Conservation (phyloP, 768 basidiomycete genomes). For the Thelephora ganbajun region DNA sequence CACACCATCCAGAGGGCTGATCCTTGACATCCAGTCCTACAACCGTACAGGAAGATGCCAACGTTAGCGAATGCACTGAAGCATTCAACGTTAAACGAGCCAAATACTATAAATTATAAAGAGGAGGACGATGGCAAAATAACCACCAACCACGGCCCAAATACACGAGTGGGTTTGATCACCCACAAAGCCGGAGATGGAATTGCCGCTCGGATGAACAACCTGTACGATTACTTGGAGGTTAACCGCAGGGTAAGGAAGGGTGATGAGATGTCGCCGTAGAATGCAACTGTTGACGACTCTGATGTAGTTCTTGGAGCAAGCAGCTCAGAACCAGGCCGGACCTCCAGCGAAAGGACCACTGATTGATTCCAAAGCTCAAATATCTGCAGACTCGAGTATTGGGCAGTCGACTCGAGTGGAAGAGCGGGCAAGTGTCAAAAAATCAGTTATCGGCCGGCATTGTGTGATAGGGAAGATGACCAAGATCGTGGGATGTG, state of each 20-base stretch:
- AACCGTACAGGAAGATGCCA: slow-evolving; percentile 26
- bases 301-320: slow-evolving; percentile 32
- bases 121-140: slow-evolving; percentile 20
- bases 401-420: slow-evolving; percentile 76
- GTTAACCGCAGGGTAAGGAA: slow-evolving; percentile 59
- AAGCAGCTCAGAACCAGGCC: slow-evolving; percentile 24
- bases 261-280: background rate
- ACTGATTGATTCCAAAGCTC: slow-evolving; percentile 67
- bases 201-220: slow-evolving; percentile 62
- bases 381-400: slow-evolving; percentile 72
- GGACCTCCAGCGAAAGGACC: slow-evolving; percentile 28
- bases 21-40: slow-evolving; percentile 24
- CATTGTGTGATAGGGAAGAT: slow-evolving; percentile 42
- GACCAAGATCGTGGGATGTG: slow-evolving; percentile 71
- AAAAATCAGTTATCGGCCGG: slow-evolving; percentile 39
- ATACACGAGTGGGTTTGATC: slow-evolving; percentile 50
- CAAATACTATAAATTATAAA: slow-evolving; percentile 26
- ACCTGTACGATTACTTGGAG: slow-evolving; percentile 62
- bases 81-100: slow-evolving; percentile 39
- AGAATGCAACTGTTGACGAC: slow-evolving; percentile 6
- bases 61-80: slow-evolving; percentile 37
- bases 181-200: slow-evolving; percentile 40
- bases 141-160: slow-evolving; percentile 14
- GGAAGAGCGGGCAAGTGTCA: slow-evolving; percentile 68
- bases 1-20: background rate